Conservation (phyloP, 352 stramenopile species). For the Halophytophthora polymorphica region DNA sequence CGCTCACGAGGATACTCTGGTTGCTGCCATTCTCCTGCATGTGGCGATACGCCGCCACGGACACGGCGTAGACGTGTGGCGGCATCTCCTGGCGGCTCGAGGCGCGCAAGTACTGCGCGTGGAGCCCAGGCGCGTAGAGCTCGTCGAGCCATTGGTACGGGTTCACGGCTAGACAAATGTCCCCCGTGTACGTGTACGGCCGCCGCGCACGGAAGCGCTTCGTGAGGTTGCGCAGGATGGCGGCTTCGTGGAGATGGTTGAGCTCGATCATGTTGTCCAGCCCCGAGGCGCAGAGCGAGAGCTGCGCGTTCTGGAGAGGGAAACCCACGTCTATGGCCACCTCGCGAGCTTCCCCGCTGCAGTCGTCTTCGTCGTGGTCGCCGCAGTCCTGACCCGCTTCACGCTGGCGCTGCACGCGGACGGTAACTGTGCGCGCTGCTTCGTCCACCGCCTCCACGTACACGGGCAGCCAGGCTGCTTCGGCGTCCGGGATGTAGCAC, state of each 20-base stretch:
- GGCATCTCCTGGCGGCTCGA: conserved; percentile 43
- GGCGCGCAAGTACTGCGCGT: conserved; percentile 60
- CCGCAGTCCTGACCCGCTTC: conserved; percentile 23
- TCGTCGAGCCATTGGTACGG: conserved; percentile 90
- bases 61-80: conserved; percentile 73
- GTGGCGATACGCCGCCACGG: conserved; percentile 63
- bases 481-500: conserved; percentile 73
- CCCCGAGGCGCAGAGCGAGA: conserved; percentile 18
- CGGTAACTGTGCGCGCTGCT: conserved; percentile 34
- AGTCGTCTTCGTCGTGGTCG: conserved; percentile 20
- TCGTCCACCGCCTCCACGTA: conserved; percentile 63
- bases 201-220: conserved; percentile 68
- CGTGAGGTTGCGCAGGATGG: conserved; percentile 88
- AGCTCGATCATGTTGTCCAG: conserved; percentile 82
- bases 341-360: conserved; percentile 20
- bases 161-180: conserved; percentile 97
- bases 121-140: conserved; percentile 67
- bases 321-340: conserved; percentile 44
- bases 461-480: conserved; percentile 67
- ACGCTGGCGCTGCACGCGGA: conserved; percentile 32
- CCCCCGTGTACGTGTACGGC: conserved; percentile 95
- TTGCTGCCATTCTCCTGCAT: conserved; percentile 57
- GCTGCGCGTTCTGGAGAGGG: conserved; percentile 60
- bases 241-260: conserved; percentile 88
- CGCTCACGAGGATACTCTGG: conserved; percentile 85